phyloP scores from a whole-genome alignment of 2,329 filamentous ascomycete species.

The Paraconiothyrium brasiliense region DNA sequence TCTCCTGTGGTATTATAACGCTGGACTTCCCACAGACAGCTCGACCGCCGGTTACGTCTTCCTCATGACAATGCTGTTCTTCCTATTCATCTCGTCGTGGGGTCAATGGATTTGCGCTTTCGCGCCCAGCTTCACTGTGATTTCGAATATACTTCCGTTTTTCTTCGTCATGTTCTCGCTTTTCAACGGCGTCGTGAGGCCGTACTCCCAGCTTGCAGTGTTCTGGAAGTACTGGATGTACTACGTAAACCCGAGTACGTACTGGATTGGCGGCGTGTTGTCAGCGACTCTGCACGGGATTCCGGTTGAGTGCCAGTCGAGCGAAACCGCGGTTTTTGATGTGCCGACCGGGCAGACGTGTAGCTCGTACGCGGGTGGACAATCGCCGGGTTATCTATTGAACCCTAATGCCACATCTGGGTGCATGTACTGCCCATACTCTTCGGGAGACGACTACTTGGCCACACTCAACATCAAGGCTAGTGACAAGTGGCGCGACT shows the following conservation, averaged over 20 bases:
- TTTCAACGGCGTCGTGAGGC: constrained; percentile 80
- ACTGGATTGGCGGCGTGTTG: constrained; percentile 76
- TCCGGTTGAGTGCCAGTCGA: constrained; percentile 53
- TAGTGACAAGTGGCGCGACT: constrained; percentile 74
- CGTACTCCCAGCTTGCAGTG: constrained; percentile 70
- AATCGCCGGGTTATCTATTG: constrained; percentile 69
- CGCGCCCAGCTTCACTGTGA: constrained; percentile 80
- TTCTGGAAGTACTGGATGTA: constrained; percentile 81
- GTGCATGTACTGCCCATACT: constrained; percentile 77
- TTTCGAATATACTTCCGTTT: constrained; percentile 77
- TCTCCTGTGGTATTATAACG: constrained; percentile 79
- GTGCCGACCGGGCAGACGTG: constrained; percentile 73
- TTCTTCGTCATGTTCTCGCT: constrained; percentile 81
- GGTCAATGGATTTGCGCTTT: constrained; percentile 88
- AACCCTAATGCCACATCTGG: constrained; percentile 66
- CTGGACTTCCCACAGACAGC: constrained; percentile 73
- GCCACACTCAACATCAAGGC: constrained; percentile 63
- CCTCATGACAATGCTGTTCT: constrained; percentile 81
- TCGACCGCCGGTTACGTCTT: constrained; percentile 77
- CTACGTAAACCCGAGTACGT: constrained; percentile 74
- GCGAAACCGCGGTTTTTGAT: constrained; percentile 72
- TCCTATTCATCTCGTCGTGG: constrained; percentile 78
- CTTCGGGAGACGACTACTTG: constrained; percentile 73
- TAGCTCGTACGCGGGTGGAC: constrained; percentile 65
- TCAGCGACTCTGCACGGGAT: constrained; percentile 67